Evolutionary conservation across 2,329 filamentous ascomycete species (phyloP), one percentile per base, ranked within the genome.

Genomic region (Botrytis byssoidea): DNA sequence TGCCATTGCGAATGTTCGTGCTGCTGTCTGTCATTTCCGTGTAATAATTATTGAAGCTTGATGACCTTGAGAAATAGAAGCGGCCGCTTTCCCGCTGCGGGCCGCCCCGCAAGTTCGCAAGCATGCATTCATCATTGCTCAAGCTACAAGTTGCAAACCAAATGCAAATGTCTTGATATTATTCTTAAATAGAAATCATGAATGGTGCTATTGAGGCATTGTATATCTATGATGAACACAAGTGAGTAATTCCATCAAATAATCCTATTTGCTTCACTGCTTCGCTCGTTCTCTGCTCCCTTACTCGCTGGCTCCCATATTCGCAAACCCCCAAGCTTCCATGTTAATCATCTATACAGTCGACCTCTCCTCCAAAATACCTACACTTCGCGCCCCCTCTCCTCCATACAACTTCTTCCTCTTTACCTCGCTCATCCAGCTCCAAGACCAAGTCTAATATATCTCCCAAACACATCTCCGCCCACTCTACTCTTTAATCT

Each of bases 181-280:
- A 74, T 42, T 46, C 37, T 37, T 44, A 57, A 51, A 66, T 40
- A 60, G 67, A 73, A 72, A 90, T 83, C 82, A 95, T 95, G 92
- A 93, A 89, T 85, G 90, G 93, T 85, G 90, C 93, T 81, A 93
- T 99, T 81, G 95, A 98, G 86, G 96, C 95, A 82, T 87, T 99
- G 81, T 95, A 98, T 86, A 94, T 99, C 82, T 98, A 93, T 83
- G 95, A 98, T 88, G 95, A 98, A 86, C 90, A 95, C 84, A 94
- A 95, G 95, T 97, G 85, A 81, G 88, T 72, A 29, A 37, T 75
- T 74, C 46, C 60, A 73, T 74, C 66, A 18, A 22, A 32, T 32
- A 51, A 51, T 42, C 1, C 12, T 42, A 40, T 42, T 40, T 63
- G 35, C 35, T 37, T 37, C 60, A 63, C 60, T 2, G 25, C 78